Evolutionary conservation across 2,329 filamentous ascomycete genomes (phyloP), one percentile per base, ranked within the genome.

Genomic region (Eutypella sp.): DNA sequence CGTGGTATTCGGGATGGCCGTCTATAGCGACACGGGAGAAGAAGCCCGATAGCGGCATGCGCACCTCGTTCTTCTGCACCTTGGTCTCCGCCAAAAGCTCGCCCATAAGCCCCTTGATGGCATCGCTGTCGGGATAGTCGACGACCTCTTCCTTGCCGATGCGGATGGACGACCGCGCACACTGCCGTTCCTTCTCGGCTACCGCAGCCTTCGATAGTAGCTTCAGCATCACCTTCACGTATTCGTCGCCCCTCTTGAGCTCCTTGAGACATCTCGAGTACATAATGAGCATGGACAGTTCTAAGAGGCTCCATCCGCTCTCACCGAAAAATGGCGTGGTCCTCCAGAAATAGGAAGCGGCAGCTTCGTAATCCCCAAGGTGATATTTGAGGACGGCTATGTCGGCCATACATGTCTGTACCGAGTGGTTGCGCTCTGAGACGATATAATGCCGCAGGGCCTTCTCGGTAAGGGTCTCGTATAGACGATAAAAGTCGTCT

Each of bases 321-420:
- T 85, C 81, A 0, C 85, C 85, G 56, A 93, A 96, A 50, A 88
- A 87, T 0, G 85, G 84, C 1, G 87, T 85, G 37, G 93, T 82
- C 39, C 83, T 78, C 57, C 85, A 79, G 57, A 99, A 93, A 58
- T 87, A 91, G 1, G 78, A 78, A 0, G 87, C 83, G 1, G 93
- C 91, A 1, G 81, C 77, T 2, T 71, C 73, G 59, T 84, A 91
- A 53, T 97, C 87, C 19, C 79, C 78, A 3, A 87, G 73, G 48
- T 87, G 80, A 55, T 85, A 93, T 58, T 92, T 91, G 42, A 96
- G 71, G 5, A 93, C 78, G 1, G 90, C 93, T 39, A 97, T 76
- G 64, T 99, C 93, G 9, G 89, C 86, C 64, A 91, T 81, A 49
- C 84, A 83, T 18, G 83, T 78, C 55, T 95, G 84, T 1, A 87